Conservation (phyloP, 192 early-diverging fungal species). For the Paraglomus brasilianum region DNA sequence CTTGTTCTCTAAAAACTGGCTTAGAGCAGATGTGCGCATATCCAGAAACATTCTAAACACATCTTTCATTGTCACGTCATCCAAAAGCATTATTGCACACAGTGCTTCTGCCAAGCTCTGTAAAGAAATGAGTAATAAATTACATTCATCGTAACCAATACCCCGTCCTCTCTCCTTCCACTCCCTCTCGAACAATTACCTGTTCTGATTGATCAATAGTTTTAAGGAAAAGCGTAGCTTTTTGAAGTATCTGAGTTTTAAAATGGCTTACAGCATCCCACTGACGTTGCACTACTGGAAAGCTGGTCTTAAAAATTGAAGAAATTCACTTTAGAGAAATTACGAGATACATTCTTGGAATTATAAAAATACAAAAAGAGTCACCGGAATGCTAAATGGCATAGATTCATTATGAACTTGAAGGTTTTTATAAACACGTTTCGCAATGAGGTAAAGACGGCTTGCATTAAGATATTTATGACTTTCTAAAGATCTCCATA, state of each 20-base stretch:
- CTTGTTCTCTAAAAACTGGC: conserved; percentile 33
- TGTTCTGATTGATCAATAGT: conserved; percentile 42
- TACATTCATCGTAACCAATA: background rate
- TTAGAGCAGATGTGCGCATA: conserved; percentile 52
- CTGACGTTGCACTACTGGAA: conserved; percentile 79
- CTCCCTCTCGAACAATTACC: conserved; percentile 39
- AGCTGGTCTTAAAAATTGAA: conserved; percentile 51
- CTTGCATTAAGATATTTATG: conserved; percentile 69
- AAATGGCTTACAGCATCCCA: conserved; percentile 82
- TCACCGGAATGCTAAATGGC: conserved; percentile 24
- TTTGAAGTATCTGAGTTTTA: conserved; percentile 71
- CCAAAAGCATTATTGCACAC: conserved; percentile 67
- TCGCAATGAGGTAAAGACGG: conserved; percentile 68
- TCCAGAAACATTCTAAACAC: conserved; percentile 52
- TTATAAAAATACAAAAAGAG: background rate
- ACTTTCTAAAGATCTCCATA: conserved; percentile 78
- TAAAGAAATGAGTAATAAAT: conserved; percentile 3
- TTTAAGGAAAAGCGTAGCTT: conserved; percentile 53
- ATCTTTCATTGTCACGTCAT: conserved; percentile 56
- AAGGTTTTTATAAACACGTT: conserved; percentile 65
- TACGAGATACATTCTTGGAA: background rate
- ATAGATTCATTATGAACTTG: conserved; percentile 49
- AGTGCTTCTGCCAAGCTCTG: conserved; percentile 61
- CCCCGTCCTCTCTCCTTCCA: too few species aligned
- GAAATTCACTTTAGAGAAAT: conserved; percentile 28